Conservation (phyloP, 1,284 basidiomycete species). For the Coriolopsis trogii region DNA sequence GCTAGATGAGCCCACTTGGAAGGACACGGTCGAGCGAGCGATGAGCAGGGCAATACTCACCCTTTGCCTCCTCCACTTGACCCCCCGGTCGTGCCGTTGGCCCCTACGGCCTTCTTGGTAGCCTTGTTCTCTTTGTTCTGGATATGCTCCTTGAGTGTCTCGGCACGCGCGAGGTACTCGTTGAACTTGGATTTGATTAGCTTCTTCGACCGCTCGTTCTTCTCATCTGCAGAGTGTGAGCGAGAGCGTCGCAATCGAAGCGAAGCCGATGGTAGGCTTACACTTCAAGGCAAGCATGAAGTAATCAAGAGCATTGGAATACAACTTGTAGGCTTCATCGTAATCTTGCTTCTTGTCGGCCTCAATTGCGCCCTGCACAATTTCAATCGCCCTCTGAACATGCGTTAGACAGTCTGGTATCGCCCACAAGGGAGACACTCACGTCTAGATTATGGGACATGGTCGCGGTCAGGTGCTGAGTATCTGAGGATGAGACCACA, state of each 20-base stretch:
- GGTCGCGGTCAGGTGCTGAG: conserved; percentile 15
- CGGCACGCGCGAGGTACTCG: conserved; percentile 93
- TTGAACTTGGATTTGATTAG: conserved; percentile 90
- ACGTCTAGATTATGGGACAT: conserved; percentile 43
- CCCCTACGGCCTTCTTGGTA: conserved; percentile 77
- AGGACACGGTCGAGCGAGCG: background rate
- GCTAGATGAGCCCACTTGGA: conserved; percentile 3
- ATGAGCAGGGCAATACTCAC: conserved; percentile 43
- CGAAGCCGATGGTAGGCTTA: conserved; percentile 39
- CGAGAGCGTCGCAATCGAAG: background rate
- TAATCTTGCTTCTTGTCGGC: conserved; percentile 96
- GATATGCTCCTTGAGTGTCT: conserved; percentile 89
- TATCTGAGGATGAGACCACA: conserved; percentile 11
- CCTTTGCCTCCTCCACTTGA: conserved; percentile 68
- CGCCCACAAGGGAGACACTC: conserved; percentile 12
- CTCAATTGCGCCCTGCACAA: conserved; percentile 95
- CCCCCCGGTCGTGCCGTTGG: conserved; percentile 69
- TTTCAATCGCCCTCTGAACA: conserved; percentile 90
- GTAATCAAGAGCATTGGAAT: conserved; percentile 95
- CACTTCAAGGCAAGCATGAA: conserved; percentile 93
- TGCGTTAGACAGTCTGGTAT: background rate
- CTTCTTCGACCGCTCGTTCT: conserved; percentile 91
- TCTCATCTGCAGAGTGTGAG: conserved; percentile 70
- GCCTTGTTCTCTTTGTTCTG: conserved; percentile 67
- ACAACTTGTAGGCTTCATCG: conserved; percentile 91